phyloP scores from a whole-genome alignment of 768 basidiomycete species.

The Tephrocybe sp. region DNA sequence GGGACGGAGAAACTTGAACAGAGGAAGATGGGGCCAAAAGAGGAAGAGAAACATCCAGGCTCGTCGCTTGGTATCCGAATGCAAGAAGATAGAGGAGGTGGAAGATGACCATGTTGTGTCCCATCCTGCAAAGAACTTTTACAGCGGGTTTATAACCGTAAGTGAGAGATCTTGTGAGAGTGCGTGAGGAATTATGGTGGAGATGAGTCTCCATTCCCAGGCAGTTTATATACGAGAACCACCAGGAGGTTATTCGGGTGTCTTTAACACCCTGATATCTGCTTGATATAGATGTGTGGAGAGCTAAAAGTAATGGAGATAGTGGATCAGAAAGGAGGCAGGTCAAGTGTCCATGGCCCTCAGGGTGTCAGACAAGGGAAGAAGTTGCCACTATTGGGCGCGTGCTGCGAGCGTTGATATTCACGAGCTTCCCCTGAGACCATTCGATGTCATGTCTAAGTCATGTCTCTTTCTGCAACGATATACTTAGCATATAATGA shows the following conservation, averaged over 20 bases:
- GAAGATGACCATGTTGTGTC: not conserved
- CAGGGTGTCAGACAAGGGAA: not conserved
- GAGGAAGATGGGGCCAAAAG: slow-evolving; percentile 10
- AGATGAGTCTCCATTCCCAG: not conserved
- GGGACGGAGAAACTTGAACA: slow-evolving; percentile 24
- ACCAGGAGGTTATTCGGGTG: not conserved
- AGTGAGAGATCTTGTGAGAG: no score
- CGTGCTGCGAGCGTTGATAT: not conserved
- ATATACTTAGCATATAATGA: no score
- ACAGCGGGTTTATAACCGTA: slow-evolving; percentile 5
- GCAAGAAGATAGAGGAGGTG: slow-evolving; percentile 8
- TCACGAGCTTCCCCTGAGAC: not conserved
- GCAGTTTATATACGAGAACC: not conserved
- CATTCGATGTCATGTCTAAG: no score
- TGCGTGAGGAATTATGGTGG: not conserved
- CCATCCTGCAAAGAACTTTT: not conserved
- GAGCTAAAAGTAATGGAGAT: not conserved
- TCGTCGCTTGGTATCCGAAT: slow-evolving; percentile 2
- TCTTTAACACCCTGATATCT: not conserved
- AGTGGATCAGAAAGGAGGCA: not conserved
- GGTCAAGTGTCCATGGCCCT: not conserved
- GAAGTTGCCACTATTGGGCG: slow-evolving; percentile 2
- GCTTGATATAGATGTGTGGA: not conserved
- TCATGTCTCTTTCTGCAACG: no score
- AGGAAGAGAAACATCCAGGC: slow-evolving; percentile 10